A percentile compares a stretch with the other conserved stretches of the same genome.
Conservation (phyloP, 768 basidiomycete genomes). For the Leucocoprinus birnbaumii region DNA sequence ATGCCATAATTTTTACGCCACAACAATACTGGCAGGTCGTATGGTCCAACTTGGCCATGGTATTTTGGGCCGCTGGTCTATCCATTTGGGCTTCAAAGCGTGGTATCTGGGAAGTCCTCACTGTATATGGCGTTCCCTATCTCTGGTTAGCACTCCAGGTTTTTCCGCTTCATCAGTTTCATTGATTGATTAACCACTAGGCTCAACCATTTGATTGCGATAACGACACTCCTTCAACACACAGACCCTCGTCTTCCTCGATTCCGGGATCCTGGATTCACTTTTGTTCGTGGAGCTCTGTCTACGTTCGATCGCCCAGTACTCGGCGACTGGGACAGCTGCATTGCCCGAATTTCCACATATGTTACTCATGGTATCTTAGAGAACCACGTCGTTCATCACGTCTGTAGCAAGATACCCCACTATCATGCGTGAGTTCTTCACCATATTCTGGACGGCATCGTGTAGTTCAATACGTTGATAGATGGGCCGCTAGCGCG, state of each 20-base stretch:
- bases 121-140: conserved; percentile 85
- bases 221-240: conserved; percentile 98
- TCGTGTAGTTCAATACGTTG: neutral
- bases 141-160: conserved; percentile 52
- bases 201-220: conserved; percentile 92
- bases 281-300: conserved; percentile 91
- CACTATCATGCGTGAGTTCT: conserved; percentile 78
- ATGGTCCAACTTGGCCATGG: conserved; percentile 81
- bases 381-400: conserved; percentile 91
- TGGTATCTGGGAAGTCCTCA: conserved; percentile 72
- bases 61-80: conserved; percentile 66
- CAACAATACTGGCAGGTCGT: conserved; percentile 77
- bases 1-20: conserved; percentile 77
- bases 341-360: conserved; percentile 85
- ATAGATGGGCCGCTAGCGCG: conserved; percentile 85
- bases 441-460: neutral
- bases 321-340: conserved; percentile 70
- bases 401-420: conserved; percentile 93
- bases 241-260: conserved; percentile 95
- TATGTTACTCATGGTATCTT: conserved; percentile 89
- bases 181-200: conserved; percentile 22
- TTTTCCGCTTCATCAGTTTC: neutral
- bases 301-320: conserved; percentile 85
- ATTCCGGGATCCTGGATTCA: conserved; percentile 87
- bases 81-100: conserved; percentile 51